Conservation (phyloP, 108 stramenopile genomes). For the Skeletonema costatum region DNA sequence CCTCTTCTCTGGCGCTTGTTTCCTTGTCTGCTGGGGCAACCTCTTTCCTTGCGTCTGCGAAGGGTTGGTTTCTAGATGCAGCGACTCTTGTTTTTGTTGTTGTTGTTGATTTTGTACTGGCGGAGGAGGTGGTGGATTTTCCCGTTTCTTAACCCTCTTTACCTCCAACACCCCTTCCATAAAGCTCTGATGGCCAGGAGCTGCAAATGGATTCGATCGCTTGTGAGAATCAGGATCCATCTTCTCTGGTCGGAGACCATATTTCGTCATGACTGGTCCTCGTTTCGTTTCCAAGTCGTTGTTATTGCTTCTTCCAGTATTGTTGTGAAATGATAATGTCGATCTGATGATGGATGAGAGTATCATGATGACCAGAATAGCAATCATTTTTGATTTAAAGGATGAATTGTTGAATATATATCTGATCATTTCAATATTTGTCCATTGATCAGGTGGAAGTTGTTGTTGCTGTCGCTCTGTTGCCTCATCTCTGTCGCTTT, state of each 20-base stretch:
- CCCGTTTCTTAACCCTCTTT: conserved; percentile 1
- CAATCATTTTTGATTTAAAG: conserved; percentile 4
- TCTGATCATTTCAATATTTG: conserved; percentile 7
- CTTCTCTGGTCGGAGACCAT: neutral
- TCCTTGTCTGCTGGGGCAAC: neutral
- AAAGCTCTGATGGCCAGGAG: conserved; percentile 1
- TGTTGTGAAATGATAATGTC: neutral
- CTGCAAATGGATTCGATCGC: conserved; percentile 14
- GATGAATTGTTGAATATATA: neutral
- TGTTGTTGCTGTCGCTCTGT: neutral
- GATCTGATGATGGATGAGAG: neutral
- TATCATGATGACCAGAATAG: neutral
- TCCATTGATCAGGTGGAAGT: conserved; percentile 3
- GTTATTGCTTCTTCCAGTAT: neutral
- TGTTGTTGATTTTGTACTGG: neutral
- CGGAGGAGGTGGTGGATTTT: neutral
- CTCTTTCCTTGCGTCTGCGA: neutral
- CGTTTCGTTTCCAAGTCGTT: neutral
- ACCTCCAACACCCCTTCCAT: conserved; percentile 18
- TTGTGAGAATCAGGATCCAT: conserved; percentile 9
- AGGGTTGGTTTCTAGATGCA: neutral
- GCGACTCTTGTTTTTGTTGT: neutral
- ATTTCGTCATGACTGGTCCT: neutral
- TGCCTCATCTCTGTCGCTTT: conserved; percentile 1
- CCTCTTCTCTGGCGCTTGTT: neutral